A percentile compares a stretch with the other conserved stretches of the same genome.
Conservation (phyloP, 2,329 filamentous ascomycete species). For the Pseudogymnoascus sp. region DNA sequence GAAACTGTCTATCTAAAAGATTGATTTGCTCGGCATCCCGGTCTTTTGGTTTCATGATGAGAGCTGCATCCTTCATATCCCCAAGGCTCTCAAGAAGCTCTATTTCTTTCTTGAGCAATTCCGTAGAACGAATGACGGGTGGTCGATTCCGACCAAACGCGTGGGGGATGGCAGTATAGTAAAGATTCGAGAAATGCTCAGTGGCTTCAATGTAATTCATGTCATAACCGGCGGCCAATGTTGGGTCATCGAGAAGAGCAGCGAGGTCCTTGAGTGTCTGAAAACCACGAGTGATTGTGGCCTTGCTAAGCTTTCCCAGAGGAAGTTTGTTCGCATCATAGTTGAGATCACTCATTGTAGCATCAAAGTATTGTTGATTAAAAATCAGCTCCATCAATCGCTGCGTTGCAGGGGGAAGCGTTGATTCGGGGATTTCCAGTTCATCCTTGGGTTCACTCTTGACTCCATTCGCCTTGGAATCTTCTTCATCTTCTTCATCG, state of each 20-base stretch:
- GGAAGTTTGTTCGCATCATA: slow-evolving; percentile 73
- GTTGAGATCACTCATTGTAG: slow-evolving; percentile 58
- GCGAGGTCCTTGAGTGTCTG: slow-evolving; percentile 69
- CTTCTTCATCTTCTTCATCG: slow-evolving; percentile 44
- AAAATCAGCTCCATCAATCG: slow-evolving; percentile 75
- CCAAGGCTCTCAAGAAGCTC: slow-evolving; percentile 72
- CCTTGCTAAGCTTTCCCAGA: slow-evolving; percentile 74
- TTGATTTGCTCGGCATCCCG: slow-evolving; percentile 48
- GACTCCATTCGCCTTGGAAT: slow-evolving; percentile 20
- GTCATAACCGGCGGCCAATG: slow-evolving; percentile 39
- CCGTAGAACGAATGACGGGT: slow-evolving; percentile 52
- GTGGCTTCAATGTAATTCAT: slow-evolving; percentile 36
- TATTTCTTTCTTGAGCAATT: slow-evolving; percentile 64
- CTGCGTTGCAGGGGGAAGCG: slow-evolving; percentile 53
- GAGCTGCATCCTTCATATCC: slow-evolving; percentile 75
- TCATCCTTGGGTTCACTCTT: slow-evolving; percentile 23
- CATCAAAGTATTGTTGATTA: slow-evolving; percentile 64
- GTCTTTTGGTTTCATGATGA: slow-evolving; percentile 63
- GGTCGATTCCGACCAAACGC: slow-evolving; percentile 67
- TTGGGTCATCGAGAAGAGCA: slow-evolving; percentile 51
- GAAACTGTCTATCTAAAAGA: slow-evolving; percentile 64
- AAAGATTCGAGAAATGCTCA: slow-evolving; percentile 64
- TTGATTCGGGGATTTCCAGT: slow-evolving; percentile 41
- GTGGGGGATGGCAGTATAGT: slow-evolving; percentile 78
- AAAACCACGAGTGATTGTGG: slow-evolving; percentile 68